Evolutionary conservation across 768 basidiomycete genomes (phyloP).

Genomic region (Chalciporus piperatus): DNA sequence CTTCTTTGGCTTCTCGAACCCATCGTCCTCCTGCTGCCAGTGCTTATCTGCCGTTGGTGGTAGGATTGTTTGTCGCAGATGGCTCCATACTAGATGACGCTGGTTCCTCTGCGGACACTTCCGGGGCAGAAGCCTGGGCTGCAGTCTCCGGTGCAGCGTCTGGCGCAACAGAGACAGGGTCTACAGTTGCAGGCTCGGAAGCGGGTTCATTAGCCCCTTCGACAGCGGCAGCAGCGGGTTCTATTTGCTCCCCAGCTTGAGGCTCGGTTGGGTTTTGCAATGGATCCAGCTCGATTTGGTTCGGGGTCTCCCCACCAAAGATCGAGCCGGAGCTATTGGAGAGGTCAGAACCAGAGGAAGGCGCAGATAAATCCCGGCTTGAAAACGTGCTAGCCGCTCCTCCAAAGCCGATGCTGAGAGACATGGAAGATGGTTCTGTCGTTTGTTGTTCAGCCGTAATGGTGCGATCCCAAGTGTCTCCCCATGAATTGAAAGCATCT

Average conservation of each 20-base stretch:
- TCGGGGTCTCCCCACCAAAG: slow-evolving; percentile 2
- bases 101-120: neutral
- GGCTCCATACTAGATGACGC: slow-evolving; percentile 1
- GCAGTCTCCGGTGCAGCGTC: neutral
- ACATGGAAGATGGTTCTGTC: neutral
- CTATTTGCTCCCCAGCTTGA: neutral
- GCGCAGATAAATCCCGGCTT: neutral
- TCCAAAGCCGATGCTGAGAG: slow-evolving; percentile 5
- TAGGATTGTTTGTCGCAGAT: no score
- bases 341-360: neutral
- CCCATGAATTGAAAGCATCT: no score
- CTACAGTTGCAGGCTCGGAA: neutral
- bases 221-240: neutral
- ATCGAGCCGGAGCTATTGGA: neutral
- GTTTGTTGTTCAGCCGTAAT: no score
- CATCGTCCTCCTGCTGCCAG: no score
- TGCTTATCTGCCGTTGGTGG: slow-evolving; percentile 7
- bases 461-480: no score
- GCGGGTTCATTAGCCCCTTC: neutral
- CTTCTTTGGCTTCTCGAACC: no score
- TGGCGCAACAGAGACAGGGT: neutral
- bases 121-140: neutral
- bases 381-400: no score
- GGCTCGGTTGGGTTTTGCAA: neutral
- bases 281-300: neutral